Evolutionary conservation across 2,329 filamentous ascomycete genomes (phyloP), one percentile per base, ranked within the genome.

Genomic region (Cladorrhinum sp.): DNA sequence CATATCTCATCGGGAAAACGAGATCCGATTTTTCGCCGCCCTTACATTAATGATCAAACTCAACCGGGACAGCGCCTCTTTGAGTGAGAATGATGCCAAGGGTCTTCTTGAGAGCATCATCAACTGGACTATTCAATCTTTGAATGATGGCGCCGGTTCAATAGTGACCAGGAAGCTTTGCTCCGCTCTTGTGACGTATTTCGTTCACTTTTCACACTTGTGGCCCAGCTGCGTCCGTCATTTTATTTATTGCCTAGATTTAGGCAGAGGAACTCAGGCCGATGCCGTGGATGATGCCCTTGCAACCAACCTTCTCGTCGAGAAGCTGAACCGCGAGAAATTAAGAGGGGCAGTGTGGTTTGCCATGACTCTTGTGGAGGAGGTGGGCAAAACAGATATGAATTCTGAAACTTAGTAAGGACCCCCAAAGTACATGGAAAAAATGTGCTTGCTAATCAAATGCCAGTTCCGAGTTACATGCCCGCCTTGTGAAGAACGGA

Each of bases 21-120:
- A 93, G 68, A 85, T 95, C 66, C 89, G 90, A 65, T 98, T 98
- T 76, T 96, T 96, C 72, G 95, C 92, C 13, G 93, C 93, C 27
- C 81, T 97, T 61, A 98, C 93, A 0, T 89, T 97, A 66, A 96
- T 92, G 55, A 86, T 98, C 68, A 99, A 98, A 76, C 85, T 98
- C 61, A 97, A 98, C 72, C 89, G 88, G n/a, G 91, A 95, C 71
- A 82, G 78, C 66, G 72, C 76, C 58, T 78, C 79, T 16, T 74
- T 91, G 45, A 78, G 79, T 53, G 79, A 84, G 48, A 78, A 82
- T 13, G 82, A 87, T 68, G 81, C 86, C 2, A 75, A 79, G 60
- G 80, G 83, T 63, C 77, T 91, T 12, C 77, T 90, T 7, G 74
- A 81, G 54, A 83, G 83, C 54, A 78, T 91, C 27, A 76, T 90